Percentiles rank a stretch among this genome's conserved stretches.
These are phyloP conservation scores for Dictyophora rubrovolvata DNA, from an alignment of 768 basidiomycete species.

Conservation along the genomic window DNA sequence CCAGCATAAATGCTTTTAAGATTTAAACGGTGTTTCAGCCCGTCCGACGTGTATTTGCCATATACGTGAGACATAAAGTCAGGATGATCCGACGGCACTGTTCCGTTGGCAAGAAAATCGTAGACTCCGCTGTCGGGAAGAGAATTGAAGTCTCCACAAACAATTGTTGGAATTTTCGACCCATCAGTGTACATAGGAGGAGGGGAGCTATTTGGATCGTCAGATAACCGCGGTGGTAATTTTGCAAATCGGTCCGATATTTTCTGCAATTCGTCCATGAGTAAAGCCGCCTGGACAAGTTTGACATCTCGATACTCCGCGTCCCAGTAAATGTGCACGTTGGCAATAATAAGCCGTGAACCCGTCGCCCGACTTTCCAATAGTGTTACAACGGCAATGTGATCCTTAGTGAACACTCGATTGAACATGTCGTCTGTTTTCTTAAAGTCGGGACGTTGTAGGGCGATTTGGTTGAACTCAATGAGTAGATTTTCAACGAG, in stretches of 20 bases:
- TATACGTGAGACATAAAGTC: conserved; percentile 92
- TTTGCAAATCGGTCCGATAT: conserved; percentile 74
- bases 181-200: conserved; percentile 73
- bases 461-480: conserved; percentile 87
- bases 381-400: conserved; percentile 79
- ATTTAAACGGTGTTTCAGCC: conserved; percentile 66
- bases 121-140: conserved; percentile 79
- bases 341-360: conserved; percentile 79
- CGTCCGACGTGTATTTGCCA: conserved; percentile 86
- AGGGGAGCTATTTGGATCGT: conserved; percentile 17
- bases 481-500: conserved; percentile 89
- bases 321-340: conserved; percentile 92
- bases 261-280: conserved; percentile 91
- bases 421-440: conserved; percentile 99
- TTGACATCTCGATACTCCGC: conserved; percentile 91
- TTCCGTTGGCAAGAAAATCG: conserved; percentile 75
- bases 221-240: conserved; percentile 57
- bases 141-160: conserved; percentile 97
- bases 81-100: conserved; percentile 60
- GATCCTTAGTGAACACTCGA: conserved; percentile 88
- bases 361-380: conserved; percentile 84
- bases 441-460: conserved; percentile 89
- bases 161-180: conserved; percentile 78
- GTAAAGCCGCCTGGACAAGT: conserved; percentile 86
- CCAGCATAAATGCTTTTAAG: conserved; percentile 79